Base-by-base conservation (phyloP, 1,284 basidiomycete genomes). In the Irpex rosettiformis region DNA sequence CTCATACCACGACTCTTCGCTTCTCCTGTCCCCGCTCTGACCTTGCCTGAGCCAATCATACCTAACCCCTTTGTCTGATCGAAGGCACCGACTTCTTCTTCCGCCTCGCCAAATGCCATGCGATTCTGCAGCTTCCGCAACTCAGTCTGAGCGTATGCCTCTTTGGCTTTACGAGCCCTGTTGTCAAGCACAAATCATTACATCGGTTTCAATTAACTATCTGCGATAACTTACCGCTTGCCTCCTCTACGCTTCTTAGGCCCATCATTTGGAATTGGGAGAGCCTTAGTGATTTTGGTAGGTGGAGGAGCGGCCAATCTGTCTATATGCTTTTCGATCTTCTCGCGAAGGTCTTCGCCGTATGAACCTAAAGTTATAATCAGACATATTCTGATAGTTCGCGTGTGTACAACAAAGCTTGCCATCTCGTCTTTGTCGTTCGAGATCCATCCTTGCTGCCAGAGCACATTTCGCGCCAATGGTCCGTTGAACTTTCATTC, bases 21-120 rank as follows among this genome's bases (percentile, higher is more conserved):
- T 72, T 98, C 95, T 58, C 89, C 94, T 51, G 84, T 74, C 54
- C 88, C 88, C 7, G 94, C 95, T 57, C 96, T 82, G 51, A 99
- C 89, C 73, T 91, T 93, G 29, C 96, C 96, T 16, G 88, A 88
- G 49, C 94, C 94, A 63, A 98, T 93, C 95, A 99, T 98, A 63
- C 97, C 97, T 70, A 99, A 75, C 4, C 97, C 97, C 75, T 95
- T 92, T 10, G 93, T 95, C 79, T 98, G 90, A 75, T 98, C 97
- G 69, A 95, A 97, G 21, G 94, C 93, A 40, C 94, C 95, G 22
- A 95, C 90, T 74, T 99, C 97, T 68, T 96, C 90, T 72, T 99
- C 97, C 1, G 89, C 90, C 75, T 96, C 90, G 57, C 97, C 97
- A 67, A 99, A 99, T 63, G 84, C 88, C 88, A 99, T 90, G 52